Base-by-base conservation (phyloP, 495 filamentous ascomycete genomes). In the Xylaria venustula region DNA sequence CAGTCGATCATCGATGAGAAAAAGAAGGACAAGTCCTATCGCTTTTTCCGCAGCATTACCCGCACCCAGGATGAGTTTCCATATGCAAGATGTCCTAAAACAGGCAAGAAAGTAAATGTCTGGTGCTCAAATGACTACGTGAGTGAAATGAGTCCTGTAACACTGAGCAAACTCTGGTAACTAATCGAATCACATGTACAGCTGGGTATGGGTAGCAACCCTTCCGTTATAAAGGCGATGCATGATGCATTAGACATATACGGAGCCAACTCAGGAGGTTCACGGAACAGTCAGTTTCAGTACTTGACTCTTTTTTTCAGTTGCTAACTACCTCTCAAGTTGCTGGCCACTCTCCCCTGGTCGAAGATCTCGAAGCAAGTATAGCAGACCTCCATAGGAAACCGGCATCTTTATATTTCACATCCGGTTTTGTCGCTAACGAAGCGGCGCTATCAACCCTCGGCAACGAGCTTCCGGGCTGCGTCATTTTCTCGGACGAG, bases 21-120 rank as follows among this genome's bases (percentile, higher is more conserved):
- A 72, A 90, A 91, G 81, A 87, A 90, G 77, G 90, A 93, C 77
- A 92, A 91, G 74, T 90, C 87, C 19, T 93, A 93, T 74, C 87
- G 90, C 67, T 93, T 93, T 78, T 93, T 93, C 82, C 93, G 93
- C 78, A 93, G 93, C 78, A 93, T 93, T 83, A 93, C 93, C 68
- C 88, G 90, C 30, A 77, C 93, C 36, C 90, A 90, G 41, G 83
- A 90, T 71, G 87, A 93, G 60, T 93, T 93, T 69, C 90, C 90
- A 25, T 87, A 85, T 19, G 90, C 90, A 7, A 90, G 93, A 68
- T 90, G 90, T 75, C 78, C 88, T 7, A 81, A 80, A 34, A 79
- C 81, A 47, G 86, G 90, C 49, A 86, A 91, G 64, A 80, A 82
- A 7, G 90, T 93, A 63, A 92, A 90, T 4, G 90, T 93, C 47